Evolutionary conservation across 768 basidiomycete species (phyloP), one percentile per base, ranked within the genome.

Genomic region (Mrakia blollopis): DNA sequence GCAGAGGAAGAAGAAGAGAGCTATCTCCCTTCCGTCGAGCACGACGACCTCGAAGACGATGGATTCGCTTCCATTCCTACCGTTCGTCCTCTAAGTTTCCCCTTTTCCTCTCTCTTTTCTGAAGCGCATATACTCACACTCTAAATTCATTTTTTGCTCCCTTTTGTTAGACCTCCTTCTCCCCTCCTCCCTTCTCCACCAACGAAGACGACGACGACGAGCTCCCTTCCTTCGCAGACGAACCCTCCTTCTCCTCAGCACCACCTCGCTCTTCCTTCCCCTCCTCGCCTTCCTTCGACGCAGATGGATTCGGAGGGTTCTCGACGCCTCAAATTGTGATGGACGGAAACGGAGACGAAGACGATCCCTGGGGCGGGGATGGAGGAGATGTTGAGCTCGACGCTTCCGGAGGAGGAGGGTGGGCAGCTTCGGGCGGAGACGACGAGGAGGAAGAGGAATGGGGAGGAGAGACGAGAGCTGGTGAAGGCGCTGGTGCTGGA

Each of bases 281-380:
- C 7, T n/a, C 52, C 35, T 75, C 74, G 10, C 52, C 65, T 28
- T 75, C 74, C 3, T 75, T 75, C 54, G 74, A 69, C 23, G 63
- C 21, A 18, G 65, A 39, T 25, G 74, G 67, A 25, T 75, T 75
- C 28, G 74, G 63, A 52, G 63, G 63, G 0, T 75, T 75, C 67
- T 54, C 65, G 0, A 39, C 67, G 1, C 74, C 74, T 6, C 74
- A 65, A 32, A 39, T 54, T 13, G 10, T 62, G 21, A 14, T 3
- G 16, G 21, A 28, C 28, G 1, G 1, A 1, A 25, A 30, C 21
- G 39, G 7, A 10, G 72, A 57, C n/a, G 52, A 72, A 9, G 57
- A 72, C 30, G 71, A 72, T 60, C 71, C 71, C 25, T 72, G 71
- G 71, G 71, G 71, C 3, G 3, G 25, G 16, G 25, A 25, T 32